Conservation (phyloP, 2,329 filamentous ascomycete species). For the Neonectria punicea region DNA sequence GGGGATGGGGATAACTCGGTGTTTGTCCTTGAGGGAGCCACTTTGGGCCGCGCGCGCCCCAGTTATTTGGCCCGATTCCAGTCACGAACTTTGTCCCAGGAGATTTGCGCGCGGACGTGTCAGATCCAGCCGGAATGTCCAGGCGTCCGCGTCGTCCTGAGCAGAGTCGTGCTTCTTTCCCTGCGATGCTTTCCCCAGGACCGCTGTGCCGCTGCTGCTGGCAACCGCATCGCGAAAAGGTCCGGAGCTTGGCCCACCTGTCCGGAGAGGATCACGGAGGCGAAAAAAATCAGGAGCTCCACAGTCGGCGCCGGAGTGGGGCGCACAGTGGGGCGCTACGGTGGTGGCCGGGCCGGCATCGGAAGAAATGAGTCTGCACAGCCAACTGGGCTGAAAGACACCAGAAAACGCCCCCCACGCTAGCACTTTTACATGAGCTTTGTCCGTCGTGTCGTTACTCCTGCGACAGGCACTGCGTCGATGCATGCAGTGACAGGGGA, state of each 20-base stretch:
- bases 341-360: slow-evolving; percentile 34
- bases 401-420: slow-evolving; percentile 4
- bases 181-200: background rate
- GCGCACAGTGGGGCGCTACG: background rate
- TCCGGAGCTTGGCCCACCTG: slow-evolving; percentile 4
- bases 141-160: background rate
- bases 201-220: background rate
- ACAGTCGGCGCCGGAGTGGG: slow-evolving; percentile 38
- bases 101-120: slow-evolving; percentile 19
- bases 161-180: slow-evolving; percentile 5
- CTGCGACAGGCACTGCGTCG: slow-evolving; percentile 1
- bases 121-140: slow-evolving; percentile 25
- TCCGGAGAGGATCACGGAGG: slow-evolving; percentile 20
- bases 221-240: background rate
- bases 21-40: slow-evolving; percentile 21
- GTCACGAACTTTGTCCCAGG: slow-evolving; percentile 9
- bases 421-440: slow-evolving; percentile 25
- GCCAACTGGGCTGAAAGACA: slow-evolving; percentile 27
- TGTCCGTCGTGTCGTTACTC: slow-evolving; percentile 34
- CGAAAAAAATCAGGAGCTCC: slow-evolving; percentile 16
- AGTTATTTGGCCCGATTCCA: slow-evolving; percentile 23
- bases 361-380: slow-evolving; percentile 24
- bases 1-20: slow-evolving; percentile 41
- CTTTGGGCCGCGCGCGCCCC: slow-evolving; percentile 23
- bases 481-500: slow-evolving; percentile 8